Evolutionary conservation across 73 alveolate genomes (phyloP).

Genomic region (Paramecium octaurelia): DNA sequence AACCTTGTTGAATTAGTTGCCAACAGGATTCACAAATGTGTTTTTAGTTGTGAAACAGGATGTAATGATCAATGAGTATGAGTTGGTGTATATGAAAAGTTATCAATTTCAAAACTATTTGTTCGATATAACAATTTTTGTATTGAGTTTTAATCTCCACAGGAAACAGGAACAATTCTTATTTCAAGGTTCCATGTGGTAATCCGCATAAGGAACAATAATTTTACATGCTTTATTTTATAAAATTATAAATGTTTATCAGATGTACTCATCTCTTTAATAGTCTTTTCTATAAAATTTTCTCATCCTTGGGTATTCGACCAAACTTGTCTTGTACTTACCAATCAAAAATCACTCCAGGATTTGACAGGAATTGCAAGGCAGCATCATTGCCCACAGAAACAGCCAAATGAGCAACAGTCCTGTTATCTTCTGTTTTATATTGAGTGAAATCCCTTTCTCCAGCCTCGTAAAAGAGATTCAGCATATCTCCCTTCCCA

Average conservation of each 20-base stretch:
- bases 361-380: conserved; percentile 24
- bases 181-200: background rate
- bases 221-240: background rate
- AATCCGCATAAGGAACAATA: background rate
- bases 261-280: background rate
- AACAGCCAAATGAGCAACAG: conserved; percentile 56
- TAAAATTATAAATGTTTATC: background rate
- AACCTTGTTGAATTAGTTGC: background rate
- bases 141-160: background rate
- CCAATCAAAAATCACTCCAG: conserved; percentile 38
- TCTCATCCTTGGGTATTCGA: conserved; percentile 41
- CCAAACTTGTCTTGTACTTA: conserved; percentile 45
- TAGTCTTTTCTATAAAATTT: background rate
- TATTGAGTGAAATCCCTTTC: conserved; percentile 8
- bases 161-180: background rate
- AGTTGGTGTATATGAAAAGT: background rate
- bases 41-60: background rate
- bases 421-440: conserved; percentile 46
- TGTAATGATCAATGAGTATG: background rate
- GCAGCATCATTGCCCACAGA: conserved; percentile 25
- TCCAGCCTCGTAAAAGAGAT: conserved; percentile 45
- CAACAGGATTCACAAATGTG: background rate
- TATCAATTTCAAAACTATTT: background rate
- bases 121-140: background rate
- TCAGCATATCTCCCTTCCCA: conserved; percentile 1